Base-by-base conservation (phyloP, 1,284 basidiomycete species). In the Cryptococcus sp. region DNA sequence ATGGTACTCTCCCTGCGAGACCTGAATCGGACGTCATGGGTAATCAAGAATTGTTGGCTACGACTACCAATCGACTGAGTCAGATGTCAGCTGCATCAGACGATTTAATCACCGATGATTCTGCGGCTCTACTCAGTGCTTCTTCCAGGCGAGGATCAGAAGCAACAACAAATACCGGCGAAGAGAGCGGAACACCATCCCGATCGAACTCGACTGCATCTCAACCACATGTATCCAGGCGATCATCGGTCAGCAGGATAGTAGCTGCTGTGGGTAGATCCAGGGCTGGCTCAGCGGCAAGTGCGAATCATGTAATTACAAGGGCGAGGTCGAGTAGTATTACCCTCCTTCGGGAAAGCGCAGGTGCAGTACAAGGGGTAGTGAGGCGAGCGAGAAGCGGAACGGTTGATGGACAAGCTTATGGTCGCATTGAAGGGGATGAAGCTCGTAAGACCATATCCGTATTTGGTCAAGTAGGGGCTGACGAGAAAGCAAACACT, bases 311-410 rank as follows among this genome's bases (percentile, higher is more conserved):
- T 18, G 47, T 45, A 18, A 23, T 53, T 16, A 42, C 39, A 21
- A 32, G 57, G 21, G 48, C 48, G 7, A 39, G 57, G 45, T 51
- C 48, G 21, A 59, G 57, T 40, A 53, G 51, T 48, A 52, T 59
- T 13, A 53, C 51, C 0, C 22, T 59, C 18, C 43, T 55, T 3
- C 46, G 47, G 22, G 57, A 59, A 34, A 50, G 53, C 21, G 56
- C 53, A 7, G 34, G 23, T 14, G 59, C 45, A 3, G 44, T 50
- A 19, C 51, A 49, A 16, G 52, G 50, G 16, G 28, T 56, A 11
- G 44, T 61, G 11, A 50, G 57, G 32, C 46, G 60, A 31, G 57
- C 55, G 5, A 49, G 60, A 18, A 61, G 60, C 41, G 56, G 56
- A 24, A 60, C 58, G 13, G 41, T 55, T 24, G 36, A 39, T 19